These are phyloP conservation scores for Lentinula aciculospora DNA, from an alignment of 768 basidiomycete genomes.

Conservation along the genomic window DNA sequence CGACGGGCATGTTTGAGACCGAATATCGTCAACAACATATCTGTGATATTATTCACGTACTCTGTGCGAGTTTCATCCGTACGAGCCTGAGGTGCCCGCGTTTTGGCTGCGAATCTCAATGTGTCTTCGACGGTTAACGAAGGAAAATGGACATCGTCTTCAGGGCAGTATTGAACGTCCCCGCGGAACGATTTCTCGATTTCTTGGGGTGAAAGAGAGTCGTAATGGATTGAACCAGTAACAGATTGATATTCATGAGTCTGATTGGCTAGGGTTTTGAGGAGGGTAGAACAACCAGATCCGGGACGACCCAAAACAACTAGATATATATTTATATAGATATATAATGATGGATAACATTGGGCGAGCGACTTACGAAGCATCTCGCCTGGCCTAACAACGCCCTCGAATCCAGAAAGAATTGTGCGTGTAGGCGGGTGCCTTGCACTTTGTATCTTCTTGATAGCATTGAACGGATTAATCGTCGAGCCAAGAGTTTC, in stretches of 20 bases:
- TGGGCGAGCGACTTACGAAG: slow-evolving; percentile 45
- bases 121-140: slow-evolving; percentile 79
- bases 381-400: slow-evolving; percentile 71
- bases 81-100: slow-evolving; percentile 59
- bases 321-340: slow-evolving; percentile 18
- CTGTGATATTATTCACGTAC: slow-evolving; percentile 40
- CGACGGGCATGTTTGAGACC: slow-evolving; percentile 68
- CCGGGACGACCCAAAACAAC: slow-evolving; percentile 86
- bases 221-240: slow-evolving; percentile 69
- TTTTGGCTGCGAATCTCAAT: slow-evolving; percentile 61
- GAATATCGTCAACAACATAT: slow-evolving; percentile 62
- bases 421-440: slow-evolving; percentile 64
- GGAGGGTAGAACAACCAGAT: slow-evolving; percentile 78
- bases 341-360: not conserved
- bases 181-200: slow-evolving; percentile 66
- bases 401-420: slow-evolving; percentile 57
- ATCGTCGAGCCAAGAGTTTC: slow-evolving; percentile 59
- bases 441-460: slow-evolving; percentile 36
- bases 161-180: slow-evolving; percentile 76
- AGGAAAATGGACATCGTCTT: slow-evolving; percentile 84
- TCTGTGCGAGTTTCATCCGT: slow-evolving; percentile 36
- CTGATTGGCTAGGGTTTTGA: slow-evolving; percentile 78
- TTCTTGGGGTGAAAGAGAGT: slow-evolving; percentile 63
- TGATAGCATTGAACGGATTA: slow-evolving; percentile 42
- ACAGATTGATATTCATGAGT: slow-evolving; percentile 62